phyloP scores from a whole-genome alignment of 2,329 filamentous ascomycete species.

The Exophiala spinifera region DNA sequence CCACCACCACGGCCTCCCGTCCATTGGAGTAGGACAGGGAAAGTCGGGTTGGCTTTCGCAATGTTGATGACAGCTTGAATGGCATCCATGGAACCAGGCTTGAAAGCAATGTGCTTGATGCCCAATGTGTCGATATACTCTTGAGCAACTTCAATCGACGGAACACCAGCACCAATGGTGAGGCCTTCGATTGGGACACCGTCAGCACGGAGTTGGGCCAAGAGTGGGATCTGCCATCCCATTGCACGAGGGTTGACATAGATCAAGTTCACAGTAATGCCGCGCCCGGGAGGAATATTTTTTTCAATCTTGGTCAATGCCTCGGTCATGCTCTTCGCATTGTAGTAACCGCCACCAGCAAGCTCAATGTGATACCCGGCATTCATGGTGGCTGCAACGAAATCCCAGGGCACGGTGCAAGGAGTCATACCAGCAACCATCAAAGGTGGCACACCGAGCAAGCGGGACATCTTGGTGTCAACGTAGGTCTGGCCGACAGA shows the following conservation, averaged over 20 bases:
- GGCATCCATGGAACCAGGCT: slow-evolving; percentile 82
- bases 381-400: slow-evolving; percentile 88
- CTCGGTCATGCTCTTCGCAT: slow-evolving; percentile 74
- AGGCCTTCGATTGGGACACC: slow-evolving; percentile 89
- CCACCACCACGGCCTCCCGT: slow-evolving; percentile 91
- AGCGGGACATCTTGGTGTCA: slow-evolving; percentile 91
- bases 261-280: slow-evolving; percentile 86
- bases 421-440: slow-evolving; percentile 96
- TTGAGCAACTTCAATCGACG: slow-evolving; percentile 86
- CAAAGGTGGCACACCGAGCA: slow-evolving; percentile 79
- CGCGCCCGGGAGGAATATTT: slow-evolving; percentile 76
- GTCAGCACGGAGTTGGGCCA: slow-evolving; percentile 74
- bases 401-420: slow-evolving; percentile 83
- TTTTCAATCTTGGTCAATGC: slow-evolving; percentile 82
- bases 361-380: slow-evolving; percentile 93
- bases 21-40: slow-evolving; percentile 93
- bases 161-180: slow-evolving; percentile 89
- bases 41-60: slow-evolving; percentile 86
- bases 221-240: slow-evolving; percentile 86
- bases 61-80: slow-evolving; percentile 91
- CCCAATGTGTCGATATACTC: slow-evolving; percentile 92
- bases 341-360: slow-evolving; percentile 85
- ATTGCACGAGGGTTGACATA: slow-evolving; percentile 88
- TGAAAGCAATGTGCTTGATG: slow-evolving; percentile 90
- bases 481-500: slow-evolving; percentile 86